These are phyloP conservation scores for Acer campestre DNA, from an alignment of 345 rosid species.

Conservation along the genomic window DNA sequence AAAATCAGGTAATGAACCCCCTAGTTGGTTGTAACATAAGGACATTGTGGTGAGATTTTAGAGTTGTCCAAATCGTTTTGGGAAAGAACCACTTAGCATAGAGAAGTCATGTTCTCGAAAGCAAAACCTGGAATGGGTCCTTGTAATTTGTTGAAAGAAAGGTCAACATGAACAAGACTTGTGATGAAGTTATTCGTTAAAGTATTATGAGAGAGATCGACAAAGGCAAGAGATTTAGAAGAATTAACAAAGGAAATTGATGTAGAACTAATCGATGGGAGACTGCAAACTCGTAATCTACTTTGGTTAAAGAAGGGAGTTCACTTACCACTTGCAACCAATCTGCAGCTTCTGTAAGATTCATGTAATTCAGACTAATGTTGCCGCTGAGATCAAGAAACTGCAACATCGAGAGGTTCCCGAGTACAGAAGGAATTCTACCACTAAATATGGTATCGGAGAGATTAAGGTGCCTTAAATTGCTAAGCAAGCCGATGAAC, in stretches of 20 bases:
- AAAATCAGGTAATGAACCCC: background rate
- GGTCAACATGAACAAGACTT: slow-evolving; percentile 2
- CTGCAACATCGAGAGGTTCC: slow-evolving; percentile 45
- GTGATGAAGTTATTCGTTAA: no score
- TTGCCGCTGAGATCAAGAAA: slow-evolving; percentile 44
- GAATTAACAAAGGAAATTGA: no score
- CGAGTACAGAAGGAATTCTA: slow-evolving; percentile 32
- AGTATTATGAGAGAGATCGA: no score
- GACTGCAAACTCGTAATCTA: no score
- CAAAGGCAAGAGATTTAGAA: no score
- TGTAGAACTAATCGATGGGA: no score
- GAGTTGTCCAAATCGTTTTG: slow-evolving; percentile 6
- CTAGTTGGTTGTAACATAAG: background rate
- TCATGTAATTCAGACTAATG: slow-evolving; percentile 6
- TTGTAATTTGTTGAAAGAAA: background rate
- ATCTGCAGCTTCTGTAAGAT: slow-evolving; percentile 12
- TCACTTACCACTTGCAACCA: slow-evolving; percentile 17
- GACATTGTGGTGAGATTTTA: slow-evolving; percentile 6
- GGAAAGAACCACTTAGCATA: slow-evolving; percentile 17
- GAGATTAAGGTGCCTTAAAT: slow-evolving; percentile 40
- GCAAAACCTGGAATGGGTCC: slow-evolving; percentile 21
- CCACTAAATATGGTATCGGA: slow-evolving; percentile 40
- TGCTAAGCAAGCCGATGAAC: slow-evolving; percentile 32
- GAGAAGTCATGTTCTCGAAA: slow-evolving; percentile 15
- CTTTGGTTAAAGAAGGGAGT: no score